Evolutionary conservation across 2,329 filamentous ascomycete genomes (phyloP).

Genomic region (Phyllosticta paracitricarpa): DNA sequence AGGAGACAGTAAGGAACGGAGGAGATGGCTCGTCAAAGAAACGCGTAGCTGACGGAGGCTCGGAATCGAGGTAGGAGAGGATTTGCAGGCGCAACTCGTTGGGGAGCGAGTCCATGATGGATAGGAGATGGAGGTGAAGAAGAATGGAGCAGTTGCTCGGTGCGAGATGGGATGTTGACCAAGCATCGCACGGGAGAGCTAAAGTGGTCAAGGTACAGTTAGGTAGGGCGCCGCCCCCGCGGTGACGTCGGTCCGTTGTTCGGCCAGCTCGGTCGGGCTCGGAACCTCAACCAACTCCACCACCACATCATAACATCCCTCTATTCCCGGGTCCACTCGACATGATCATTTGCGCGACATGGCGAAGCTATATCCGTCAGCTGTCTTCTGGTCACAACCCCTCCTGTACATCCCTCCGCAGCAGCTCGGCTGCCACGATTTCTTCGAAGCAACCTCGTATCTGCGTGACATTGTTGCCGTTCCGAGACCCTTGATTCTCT

Average conservation of each 20-base stretch:
- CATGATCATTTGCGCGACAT: background rate
- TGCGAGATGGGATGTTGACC: constrained; percentile 2
- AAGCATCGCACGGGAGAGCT: background rate
- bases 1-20: constrained; percentile 17
- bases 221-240: background rate
- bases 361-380: background rate
- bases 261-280: background rate
- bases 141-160: background rate
- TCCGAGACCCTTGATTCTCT: background rate
- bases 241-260: background rate
- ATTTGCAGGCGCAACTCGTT: constrained; percentile 28
- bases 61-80: constrained; percentile 20
- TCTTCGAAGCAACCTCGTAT: background rate
- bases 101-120: constrained; percentile 21
- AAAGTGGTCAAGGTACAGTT: no score
- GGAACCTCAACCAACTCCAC: background rate
- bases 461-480: background rate
- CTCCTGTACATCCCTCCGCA: background rate
- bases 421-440: background rate
- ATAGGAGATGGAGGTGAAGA: background rate
- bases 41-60: constrained; percentile 23
- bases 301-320: background rate
- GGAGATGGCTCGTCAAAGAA: constrained; percentile 24
- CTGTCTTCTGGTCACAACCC: background rate
- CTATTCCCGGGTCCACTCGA: background rate